phyloP scores from a whole-genome alignment of 192 early-diverging fungal genomes.

The Coemansia furcata region DNA sequence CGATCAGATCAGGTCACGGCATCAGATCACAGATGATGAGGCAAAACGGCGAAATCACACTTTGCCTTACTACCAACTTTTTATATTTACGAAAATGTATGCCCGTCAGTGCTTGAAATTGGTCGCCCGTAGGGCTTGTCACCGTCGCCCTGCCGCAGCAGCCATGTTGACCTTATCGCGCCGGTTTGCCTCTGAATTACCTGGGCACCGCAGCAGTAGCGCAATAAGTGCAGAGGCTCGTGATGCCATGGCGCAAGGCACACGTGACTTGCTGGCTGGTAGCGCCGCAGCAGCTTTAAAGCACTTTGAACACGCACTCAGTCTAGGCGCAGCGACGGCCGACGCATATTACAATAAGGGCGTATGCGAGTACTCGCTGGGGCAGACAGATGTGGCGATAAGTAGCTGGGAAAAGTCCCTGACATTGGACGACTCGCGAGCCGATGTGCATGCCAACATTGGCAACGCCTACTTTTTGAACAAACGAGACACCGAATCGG shows the following conservation, averaged over 20 bases:
- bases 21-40: not conserved
- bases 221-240: constrained; percentile 6
- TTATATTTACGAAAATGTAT: not conserved
- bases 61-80: not conserved
- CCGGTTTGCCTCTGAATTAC: not conserved
- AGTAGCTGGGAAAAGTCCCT: constrained; percentile 61
- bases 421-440: constrained; percentile 48
- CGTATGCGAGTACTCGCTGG: constrained; percentile 39
- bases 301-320: not conserved
- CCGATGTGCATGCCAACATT: constrained; percentile 71
- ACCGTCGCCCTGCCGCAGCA: not conserved
- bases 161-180: not conserved
- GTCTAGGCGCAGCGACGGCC: constrained; percentile 10
- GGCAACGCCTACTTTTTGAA: constrained; percentile 59
- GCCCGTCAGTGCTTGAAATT: not conserved
- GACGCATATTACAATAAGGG: constrained; percentile 37
- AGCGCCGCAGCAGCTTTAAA: not conserved
- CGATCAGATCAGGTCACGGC: not conserved
- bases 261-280: not conserved
- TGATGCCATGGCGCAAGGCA: constrained; percentile 19
- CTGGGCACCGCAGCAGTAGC: not conserved
- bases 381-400: constrained; percentile 57
- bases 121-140: not conserved
- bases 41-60: not conserved
- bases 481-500: constrained; percentile 48